These are phyloP conservation scores for Periconia macrospinosa DNA, from an alignment of 2,329 filamentous ascomycete genomes.

Conservation along the genomic window DNA sequence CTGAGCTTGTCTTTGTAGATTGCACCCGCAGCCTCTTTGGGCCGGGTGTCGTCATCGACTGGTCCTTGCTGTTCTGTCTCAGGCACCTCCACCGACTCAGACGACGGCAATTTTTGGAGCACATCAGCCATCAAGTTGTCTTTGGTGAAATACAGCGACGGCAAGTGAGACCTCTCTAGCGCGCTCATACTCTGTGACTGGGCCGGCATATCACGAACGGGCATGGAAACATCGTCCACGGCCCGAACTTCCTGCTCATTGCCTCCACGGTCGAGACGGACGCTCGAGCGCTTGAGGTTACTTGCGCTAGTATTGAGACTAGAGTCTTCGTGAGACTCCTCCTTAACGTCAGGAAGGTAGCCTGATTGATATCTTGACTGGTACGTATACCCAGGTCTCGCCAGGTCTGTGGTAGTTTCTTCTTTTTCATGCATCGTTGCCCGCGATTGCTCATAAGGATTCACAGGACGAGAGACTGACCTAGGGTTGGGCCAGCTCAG, in stretches of 20 bases:
- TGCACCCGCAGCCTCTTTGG: too few species aligned
- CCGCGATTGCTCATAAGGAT: background rate
- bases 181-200: slow-evolving; percentile 20
- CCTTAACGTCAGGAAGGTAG: slow-evolving; percentile 50
- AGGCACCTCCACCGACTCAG: slow-evolving; percentile 34
- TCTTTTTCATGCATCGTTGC: slow-evolving; percentile 12
- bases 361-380: slow-evolving; percentile 29
- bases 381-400: background rate
- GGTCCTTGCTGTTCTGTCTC: background rate
- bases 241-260: slow-evolving; percentile 17
- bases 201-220: slow-evolving; percentile 22
- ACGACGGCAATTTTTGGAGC: slow-evolving; percentile 44
- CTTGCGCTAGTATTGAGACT: slow-evolving; percentile 43
- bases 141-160: slow-evolving; percentile 52
- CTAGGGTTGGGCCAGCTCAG: slow-evolving; percentile 28
- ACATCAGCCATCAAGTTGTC: slow-evolving; percentile 48
- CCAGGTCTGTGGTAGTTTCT: slow-evolving; percentile 36
- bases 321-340: slow-evolving; percentile 53
- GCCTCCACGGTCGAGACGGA: slow-evolving; percentile 24
- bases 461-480: slow-evolving; percentile 9
- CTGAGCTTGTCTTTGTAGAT: too few species aligned
- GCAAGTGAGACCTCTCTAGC: slow-evolving; percentile 40
- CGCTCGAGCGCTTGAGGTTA: slow-evolving; percentile 33
- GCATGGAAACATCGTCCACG: slow-evolving; percentile 23
- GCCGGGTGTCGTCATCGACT: slow-evolving; percentile 18